Base-by-base conservation (phyloP, 805 yeast genomes). In the Wickerhamomyces alni region DNA sequence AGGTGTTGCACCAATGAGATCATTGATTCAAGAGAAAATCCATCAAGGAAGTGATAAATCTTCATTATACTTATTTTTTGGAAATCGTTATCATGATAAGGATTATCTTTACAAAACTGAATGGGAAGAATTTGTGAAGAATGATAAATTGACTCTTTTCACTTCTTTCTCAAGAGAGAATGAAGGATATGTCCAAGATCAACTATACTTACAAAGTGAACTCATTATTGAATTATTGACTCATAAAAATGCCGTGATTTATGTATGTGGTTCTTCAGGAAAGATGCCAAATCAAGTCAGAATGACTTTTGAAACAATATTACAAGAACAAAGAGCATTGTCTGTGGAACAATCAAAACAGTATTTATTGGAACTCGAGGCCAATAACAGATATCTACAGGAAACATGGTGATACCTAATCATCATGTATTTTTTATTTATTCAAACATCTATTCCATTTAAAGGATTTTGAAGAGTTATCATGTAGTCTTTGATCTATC, bases 191-290 rank as follows among this genome's bases (percentile, higher is more conserved):
- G 96, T 91, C 2, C 97, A 91, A 55, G 85, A 87, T 52, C 65
- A 69, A 34, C 49, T 91, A 31, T 82, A 74, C 63, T 61, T 64
- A 22, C 62, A 80, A 32, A 69, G 70, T 25, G 57, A 65, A 3
- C 35, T 66, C 17, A 61, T 91, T 2, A 74, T 69, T 1, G 71
- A 78, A 3, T 58, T 80, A 38, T 52, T 89, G 5, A 57, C 75
- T 1, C 65, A 78, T 12, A 48, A 74, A 32, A 57, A 67, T n/a
- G 94, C 85, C 0, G 59, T 74, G 0, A 63, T 93, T 5, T 88
- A 81, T 55, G 67, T 93, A 6, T 91, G 99, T 67, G 99, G 99
- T 0, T 80, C 95, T 13, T 80, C 94, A 19, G 98, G 99, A 0
- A 76, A 76, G 46, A 93, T 93, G 99, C 99, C 99, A 1, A 70